phyloP scores from a whole-genome alignment of 2,329 filamentous ascomycete species.

The Pestalotiopsis sp. region DNA sequence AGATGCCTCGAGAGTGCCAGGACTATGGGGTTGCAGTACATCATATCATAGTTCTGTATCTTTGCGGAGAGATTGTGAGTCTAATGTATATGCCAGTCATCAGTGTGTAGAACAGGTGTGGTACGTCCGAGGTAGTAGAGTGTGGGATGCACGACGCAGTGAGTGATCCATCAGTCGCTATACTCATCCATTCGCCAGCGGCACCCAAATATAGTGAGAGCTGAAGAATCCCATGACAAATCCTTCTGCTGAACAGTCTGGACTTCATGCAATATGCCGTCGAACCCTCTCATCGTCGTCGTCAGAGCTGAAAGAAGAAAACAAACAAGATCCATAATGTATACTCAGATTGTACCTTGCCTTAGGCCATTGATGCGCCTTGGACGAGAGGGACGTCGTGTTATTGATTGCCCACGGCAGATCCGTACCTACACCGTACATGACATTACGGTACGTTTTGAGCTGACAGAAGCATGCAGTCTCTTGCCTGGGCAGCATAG shows the following conservation, averaged over 20 bases:
- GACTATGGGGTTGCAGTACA: background rate
- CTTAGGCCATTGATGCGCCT: background rate
- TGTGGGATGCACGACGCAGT: background rate
- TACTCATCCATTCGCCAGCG: background rate
- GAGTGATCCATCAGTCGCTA: background rate
- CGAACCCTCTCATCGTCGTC: background rate
- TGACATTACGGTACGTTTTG: background rate
- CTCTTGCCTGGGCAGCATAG: background rate
- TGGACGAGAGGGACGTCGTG: background rate
- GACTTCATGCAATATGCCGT: background rate
- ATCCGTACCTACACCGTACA: too few relatives aligned
- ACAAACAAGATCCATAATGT: background rate
- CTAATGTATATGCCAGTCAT: background rate
- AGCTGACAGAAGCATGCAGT: background rate
- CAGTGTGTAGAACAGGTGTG: background rate
- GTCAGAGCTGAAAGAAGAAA: background rate
- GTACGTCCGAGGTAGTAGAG: background rate
- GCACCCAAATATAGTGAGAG: background rate
- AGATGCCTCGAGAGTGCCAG: background rate
- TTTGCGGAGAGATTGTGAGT: background rate
- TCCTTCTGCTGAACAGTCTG: background rate
- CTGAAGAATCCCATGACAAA: background rate
- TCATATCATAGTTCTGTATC: background rate
- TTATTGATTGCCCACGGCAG: background rate
- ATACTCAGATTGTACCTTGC: background rate